Conservation (phyloP, 257 asterid genomes). For the Haberlea rhodopensis region DNA sequence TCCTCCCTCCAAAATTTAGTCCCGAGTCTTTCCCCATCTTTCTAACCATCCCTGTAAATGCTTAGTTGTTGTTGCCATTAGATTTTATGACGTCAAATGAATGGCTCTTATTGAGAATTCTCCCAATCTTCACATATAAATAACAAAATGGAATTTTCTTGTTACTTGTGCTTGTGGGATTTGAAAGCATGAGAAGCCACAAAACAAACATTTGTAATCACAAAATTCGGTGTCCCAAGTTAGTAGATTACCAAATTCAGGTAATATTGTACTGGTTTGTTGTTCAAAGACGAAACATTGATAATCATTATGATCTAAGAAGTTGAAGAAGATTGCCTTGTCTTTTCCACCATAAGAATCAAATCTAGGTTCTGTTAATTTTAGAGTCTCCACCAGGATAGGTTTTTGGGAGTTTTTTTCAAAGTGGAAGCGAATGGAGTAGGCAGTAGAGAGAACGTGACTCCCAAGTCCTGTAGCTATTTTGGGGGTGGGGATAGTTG, state of each 20-base stretch:
- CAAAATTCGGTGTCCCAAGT: not conserved
- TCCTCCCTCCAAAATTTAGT: too few relatives aligned
- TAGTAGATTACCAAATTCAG: not conserved
- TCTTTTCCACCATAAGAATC: slow-evolving; percentile 18
- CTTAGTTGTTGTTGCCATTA: too few relatives aligned
- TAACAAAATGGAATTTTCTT: not conserved
- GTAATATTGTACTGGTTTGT: not conserved
- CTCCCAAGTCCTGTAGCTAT: not conserved
- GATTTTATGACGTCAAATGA: too few relatives aligned
- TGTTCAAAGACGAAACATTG: slow-evolving; percentile 21
- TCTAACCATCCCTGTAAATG: too few relatives aligned
- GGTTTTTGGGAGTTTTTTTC: not conserved
- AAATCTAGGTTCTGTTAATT: not conserved
- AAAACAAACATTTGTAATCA: not conserved
- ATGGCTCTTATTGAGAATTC: not conserved
- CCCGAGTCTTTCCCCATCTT: too few relatives aligned
- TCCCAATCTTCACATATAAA: not conserved
- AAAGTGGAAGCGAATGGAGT: not conserved
- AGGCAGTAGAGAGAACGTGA: not conserved
- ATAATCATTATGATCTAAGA: slow-evolving; percentile 28
- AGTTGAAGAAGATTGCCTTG: slow-evolving; percentile 20
- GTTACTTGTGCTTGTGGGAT: not conserved
- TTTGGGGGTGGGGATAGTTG: not conserved
- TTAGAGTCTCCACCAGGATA: not conserved
- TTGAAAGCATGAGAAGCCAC: not conserved